Evolutionary conservation across 2,329 filamentous ascomycete genomes (phyloP).

Genomic region (Cladosporium sp.): DNA sequence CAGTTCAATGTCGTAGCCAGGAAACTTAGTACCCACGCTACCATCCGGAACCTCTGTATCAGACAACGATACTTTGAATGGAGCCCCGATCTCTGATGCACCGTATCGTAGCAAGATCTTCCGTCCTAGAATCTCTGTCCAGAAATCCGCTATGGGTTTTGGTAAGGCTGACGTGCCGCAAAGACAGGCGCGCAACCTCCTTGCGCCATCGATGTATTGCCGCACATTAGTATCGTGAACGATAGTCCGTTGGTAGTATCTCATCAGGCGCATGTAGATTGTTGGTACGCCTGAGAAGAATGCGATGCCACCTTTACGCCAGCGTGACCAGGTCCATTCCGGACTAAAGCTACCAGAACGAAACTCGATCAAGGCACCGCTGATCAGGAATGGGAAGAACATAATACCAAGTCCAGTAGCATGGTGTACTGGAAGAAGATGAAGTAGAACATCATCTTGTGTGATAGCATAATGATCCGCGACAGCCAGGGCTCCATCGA

Average conservation of each 20-base stretch:
- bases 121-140: conserved; percentile 46
- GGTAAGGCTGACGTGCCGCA: conserved; percentile 53
- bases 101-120: conserved; percentile 51
- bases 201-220: conserved; percentile 47
- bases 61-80: conserved; percentile 47
- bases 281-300: conserved; percentile 56
- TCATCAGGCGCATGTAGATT: conserved; percentile 51
- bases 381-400: conserved; percentile 48
- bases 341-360: conserved; percentile 45
- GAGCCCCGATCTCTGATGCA: conserved; percentile 54
- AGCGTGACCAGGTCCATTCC: conserved; percentile 49
- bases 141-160: conserved; percentile 53
- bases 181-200: conserved; percentile 43
- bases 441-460: conserved; percentile 47
- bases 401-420: conserved; percentile 54
- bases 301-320: conserved; percentile 43
- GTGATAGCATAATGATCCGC: conserved; percentile 43
- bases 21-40: conserved; percentile 49
- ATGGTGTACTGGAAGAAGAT: conserved; percentile 53
- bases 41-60: conserved; percentile 44
- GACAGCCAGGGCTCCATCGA: conserved; percentile 40
- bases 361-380: conserved; percentile 51
- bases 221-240: conserved; percentile 32
- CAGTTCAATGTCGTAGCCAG: conserved; percentile 49
- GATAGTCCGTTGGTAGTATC: conserved; percentile 44